A percentile compares a stretch with the other conserved stretches of the same genome.
Conservation (phyloP, 768 basidiomycete genomes). For the Xerocomus potaroensis region DNA sequence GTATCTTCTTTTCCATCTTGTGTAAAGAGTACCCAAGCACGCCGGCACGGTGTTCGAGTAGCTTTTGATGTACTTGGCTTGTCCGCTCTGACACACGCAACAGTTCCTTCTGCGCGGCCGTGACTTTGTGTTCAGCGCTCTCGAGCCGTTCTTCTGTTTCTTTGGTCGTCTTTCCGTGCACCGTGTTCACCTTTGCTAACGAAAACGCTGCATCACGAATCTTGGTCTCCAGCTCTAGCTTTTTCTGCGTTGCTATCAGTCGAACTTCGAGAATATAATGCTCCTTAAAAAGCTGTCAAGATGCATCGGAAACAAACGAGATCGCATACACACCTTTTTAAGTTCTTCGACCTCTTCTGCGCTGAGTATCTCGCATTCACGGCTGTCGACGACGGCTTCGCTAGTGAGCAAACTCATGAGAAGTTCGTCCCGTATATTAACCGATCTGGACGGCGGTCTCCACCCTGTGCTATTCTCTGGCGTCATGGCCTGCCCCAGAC, state of each 20-base stretch:
- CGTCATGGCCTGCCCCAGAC: slow-evolving; percentile 32
- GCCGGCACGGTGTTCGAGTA: slow-evolving; percentile 80
- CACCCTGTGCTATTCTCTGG: slow-evolving; percentile 34
- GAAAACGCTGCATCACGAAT: slow-evolving; percentile 84
- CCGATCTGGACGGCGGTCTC: slow-evolving; percentile 41
- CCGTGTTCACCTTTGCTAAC: slow-evolving; percentile 61
- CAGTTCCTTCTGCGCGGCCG: slow-evolving; percentile 64
- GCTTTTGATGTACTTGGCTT: slow-evolving; percentile 54
- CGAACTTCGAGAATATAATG: slow-evolving; percentile 65
- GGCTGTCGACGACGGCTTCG: slow-evolving; percentile 91
- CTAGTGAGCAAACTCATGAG: slow-evolving; percentile 87
- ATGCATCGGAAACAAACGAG: slow-evolving; percentile 18
- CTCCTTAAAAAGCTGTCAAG: slow-evolving; percentile 47
- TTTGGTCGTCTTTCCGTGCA: slow-evolving; percentile 54
- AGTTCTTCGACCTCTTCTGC: slow-evolving; percentile 68
- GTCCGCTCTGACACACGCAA: slow-evolving; percentile 62
- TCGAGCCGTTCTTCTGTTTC: slow-evolving; percentile 70
- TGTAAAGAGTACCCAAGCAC: slow-evolving; percentile 72
- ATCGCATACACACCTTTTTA: slow-evolving; percentile 49
- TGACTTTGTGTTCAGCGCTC: slow-evolving; percentile 68
- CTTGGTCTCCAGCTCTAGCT: slow-evolving; percentile 76
- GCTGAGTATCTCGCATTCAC: slow-evolving; percentile 71
- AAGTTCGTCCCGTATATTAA: slow-evolving; percentile 75
- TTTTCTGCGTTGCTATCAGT: slow-evolving; percentile 62
- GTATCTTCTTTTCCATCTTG: slow-evolving; percentile 56